Evolutionary conservation across 225 moss, liverwort and hornwort genomes (phyloP).

Genomic region (Antitrichia curtipendula): DNA sequence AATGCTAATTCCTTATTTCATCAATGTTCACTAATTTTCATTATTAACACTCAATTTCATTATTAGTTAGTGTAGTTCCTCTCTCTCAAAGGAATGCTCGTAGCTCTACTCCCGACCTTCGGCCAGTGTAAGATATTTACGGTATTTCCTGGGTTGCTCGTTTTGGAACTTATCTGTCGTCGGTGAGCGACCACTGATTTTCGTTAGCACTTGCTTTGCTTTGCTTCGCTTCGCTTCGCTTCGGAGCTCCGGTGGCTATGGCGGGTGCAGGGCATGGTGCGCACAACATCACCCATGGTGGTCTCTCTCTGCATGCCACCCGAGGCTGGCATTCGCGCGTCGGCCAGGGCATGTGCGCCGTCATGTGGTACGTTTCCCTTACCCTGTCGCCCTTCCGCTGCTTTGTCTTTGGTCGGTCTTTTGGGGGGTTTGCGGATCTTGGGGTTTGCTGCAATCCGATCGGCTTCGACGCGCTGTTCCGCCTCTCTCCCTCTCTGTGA

Average conservation of each 20-base stretch:
- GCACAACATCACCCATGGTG: slow-evolving; percentile 15
- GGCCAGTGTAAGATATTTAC: too few species aligned
- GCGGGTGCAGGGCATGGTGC: slow-evolving; percentile 9
- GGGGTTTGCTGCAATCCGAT: not conserved
- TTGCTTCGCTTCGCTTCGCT: not conserved
- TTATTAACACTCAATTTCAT: not conserved
- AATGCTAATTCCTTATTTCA: not conserved
- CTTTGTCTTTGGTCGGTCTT: not conserved
- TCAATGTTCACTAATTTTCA: not conserved
- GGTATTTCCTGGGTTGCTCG: not conserved
- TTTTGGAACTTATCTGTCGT: not conserved
- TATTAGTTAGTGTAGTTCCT: not conserved
- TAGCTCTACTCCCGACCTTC: not conserved
- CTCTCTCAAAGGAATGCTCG: not conserved
- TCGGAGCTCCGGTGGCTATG: not conserved
- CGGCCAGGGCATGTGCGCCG: slow-evolving; percentile 32
- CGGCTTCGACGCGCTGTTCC: not conserved
- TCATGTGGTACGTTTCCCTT: slow-evolving; percentile 16
- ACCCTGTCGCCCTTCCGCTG: not conserved
- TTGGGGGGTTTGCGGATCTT: not conserved
- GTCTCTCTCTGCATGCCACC: slow-evolving; percentile 28
- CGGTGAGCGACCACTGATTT: not conserved
- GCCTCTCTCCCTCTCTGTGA: not conserved
- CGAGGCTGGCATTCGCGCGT: slow-evolving; percentile 32
- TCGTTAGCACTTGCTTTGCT: not conserved